phyloP scores from a whole-genome alignment of 257 asterid species.

The Nicotiana tabacum region DNA sequence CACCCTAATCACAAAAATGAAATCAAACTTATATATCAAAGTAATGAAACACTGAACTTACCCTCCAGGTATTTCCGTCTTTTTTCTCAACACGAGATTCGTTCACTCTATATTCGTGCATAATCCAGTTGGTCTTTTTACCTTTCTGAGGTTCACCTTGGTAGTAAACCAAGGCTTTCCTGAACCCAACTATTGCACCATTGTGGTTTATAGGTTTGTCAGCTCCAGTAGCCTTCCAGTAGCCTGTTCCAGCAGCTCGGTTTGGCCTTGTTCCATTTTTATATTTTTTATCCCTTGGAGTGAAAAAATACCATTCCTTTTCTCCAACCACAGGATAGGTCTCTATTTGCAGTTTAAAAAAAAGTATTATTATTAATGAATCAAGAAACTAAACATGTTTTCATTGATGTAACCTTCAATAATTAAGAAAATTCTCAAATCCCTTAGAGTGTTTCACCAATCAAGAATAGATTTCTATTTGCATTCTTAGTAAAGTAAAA shows the following conservation, averaged over 20 bases:
- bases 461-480: no score
- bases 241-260: slow-evolving; percentile 21
- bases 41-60: background rate
- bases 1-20: no score
- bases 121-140: slow-evolving; percentile 17
- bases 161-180: slow-evolving; percentile 20
- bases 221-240: slow-evolving; percentile 31
- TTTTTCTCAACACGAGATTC: background rate
- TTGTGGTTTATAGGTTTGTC: slow-evolving; percentile 1
- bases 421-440: no score
- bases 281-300: slow-evolving; percentile 24
- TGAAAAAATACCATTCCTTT: slow-evolving; percentile 26
- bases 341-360: background rate
- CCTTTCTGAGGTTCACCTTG: slow-evolving; percentile 6
- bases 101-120: slow-evolving; percentile 17
- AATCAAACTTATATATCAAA: no score
- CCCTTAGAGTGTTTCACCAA: no score
- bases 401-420: background rate
- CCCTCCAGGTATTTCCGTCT: slow-evolving; percentile 1
- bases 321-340: background rate
- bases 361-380: background rate
- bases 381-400: background rate
- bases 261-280: slow-evolving; percentile 16
- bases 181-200: background rate
- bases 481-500: no score